Evolutionary conservation across 2,329 filamentous ascomycete genomes (phyloP).

Genomic region (Botrytis pseudocinerea): DNA sequence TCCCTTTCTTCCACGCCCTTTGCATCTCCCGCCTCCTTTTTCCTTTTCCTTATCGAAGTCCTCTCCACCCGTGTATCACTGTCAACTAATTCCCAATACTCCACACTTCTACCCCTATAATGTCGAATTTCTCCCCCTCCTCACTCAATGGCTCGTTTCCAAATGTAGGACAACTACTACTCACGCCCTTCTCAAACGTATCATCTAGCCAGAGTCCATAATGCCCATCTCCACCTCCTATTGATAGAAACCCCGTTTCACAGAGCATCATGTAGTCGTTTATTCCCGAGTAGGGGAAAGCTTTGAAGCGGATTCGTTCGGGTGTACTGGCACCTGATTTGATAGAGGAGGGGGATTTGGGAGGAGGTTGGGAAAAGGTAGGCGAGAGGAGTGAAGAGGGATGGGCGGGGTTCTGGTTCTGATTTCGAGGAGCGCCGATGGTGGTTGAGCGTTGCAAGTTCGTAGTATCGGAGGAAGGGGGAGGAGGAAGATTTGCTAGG

Average conservation of each 20-base stretch:
- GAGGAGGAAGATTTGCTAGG: conserved; percentile 57
- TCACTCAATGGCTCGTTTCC: conserved; percentile 93
- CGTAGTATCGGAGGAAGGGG: conserved; percentile 66
- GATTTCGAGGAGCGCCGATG: conserved; percentile 40
- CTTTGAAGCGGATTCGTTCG: conserved; percentile 89
- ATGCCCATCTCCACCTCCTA: conserved; percentile 85
- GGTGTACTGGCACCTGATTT: conserved; percentile 52
- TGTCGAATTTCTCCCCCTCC: conserved; percentile 86
- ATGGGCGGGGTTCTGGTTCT: not conserved
- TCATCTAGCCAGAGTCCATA: conserved; percentile 95
- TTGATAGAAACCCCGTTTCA: conserved; percentile 78
- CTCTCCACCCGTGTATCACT: not conserved
- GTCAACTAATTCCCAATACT: conserved; percentile 63
- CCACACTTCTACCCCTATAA: conserved; percentile 92
- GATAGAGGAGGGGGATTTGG: conserved; percentile 31
- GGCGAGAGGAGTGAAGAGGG: conserved; percentile 28
- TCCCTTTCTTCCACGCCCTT: not conserved
- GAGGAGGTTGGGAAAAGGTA: conserved; percentile 33
- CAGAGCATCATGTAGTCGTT: conserved; percentile 98
- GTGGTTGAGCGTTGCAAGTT: conserved; percentile 63
- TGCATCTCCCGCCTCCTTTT: not conserved
- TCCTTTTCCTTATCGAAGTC: not conserved
- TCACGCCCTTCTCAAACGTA: conserved; percentile 79
- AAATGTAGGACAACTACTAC: conserved; percentile 83
- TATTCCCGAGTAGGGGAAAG: conserved; percentile 91